These are phyloP conservation scores for Botryotinia globosa DNA, from an alignment of 2,329 filamentous ascomycete species.

Conservation along the genomic window DNA sequence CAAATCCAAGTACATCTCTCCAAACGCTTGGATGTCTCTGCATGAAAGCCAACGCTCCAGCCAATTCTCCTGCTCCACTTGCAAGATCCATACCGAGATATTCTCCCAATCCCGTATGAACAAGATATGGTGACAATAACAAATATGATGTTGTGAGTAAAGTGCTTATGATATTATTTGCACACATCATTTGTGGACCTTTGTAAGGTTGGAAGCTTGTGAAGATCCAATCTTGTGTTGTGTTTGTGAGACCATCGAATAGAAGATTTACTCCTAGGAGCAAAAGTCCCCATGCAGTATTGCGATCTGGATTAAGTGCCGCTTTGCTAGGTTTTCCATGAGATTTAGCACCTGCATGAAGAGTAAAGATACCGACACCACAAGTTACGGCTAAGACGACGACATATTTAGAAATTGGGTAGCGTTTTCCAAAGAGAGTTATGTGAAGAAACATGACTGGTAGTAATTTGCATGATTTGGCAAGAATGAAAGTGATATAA, in stretches of 20 bases:
- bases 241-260: slow-evolving; percentile 94
- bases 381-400: slow-evolving; percentile 88
- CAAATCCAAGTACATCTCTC: slow-evolving; percentile 86
- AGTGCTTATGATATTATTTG: slow-evolving; percentile 87
- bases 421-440: slow-evolving; percentile 82
- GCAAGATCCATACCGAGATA: slow-evolving; percentile 65
- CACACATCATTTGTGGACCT: slow-evolving; percentile 99
- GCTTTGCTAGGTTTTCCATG: slow-evolving; percentile 46
- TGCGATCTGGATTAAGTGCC: slow-evolving; percentile 50
- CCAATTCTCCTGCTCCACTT: slow-evolving; percentile 66
- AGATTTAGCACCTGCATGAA: slow-evolving; percentile 70
- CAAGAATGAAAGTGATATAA: slow-evolving; percentile 96
- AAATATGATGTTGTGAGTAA: slow-evolving; percentile 75
- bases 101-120: slow-evolving; percentile 60
- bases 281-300: slow-evolving; percentile 74
- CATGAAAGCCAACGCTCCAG: slow-evolving; percentile 78
- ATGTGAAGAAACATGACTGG: slow-evolving; percentile 97
- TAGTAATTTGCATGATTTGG: slow-evolving; percentile 97
- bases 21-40: slow-evolving; percentile 75
- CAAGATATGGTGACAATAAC: slow-evolving; percentile 74
- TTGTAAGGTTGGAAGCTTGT: slow-evolving; percentile 72
- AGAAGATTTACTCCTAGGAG: slow-evolving; percentile 86
- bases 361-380: slow-evolving; percentile 91
- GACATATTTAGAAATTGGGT: slow-evolving; percentile 94
- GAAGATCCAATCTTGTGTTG: slow-evolving; percentile 95